Conservation (phyloP, 2,329 filamentous ascomycete species). For the Fusarium bactridioides region DNA sequence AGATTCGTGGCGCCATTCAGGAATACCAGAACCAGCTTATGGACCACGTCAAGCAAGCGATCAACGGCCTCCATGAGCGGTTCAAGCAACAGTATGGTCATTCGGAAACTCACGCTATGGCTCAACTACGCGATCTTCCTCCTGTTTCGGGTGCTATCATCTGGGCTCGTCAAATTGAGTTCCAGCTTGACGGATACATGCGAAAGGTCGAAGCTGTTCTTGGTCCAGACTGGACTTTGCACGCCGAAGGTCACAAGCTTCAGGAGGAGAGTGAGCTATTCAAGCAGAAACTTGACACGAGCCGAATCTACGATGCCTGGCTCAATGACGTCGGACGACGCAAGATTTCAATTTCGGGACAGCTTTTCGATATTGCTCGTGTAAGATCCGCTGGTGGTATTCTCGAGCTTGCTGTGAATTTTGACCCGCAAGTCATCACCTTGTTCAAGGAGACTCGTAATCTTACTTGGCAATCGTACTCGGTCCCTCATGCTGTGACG, state of each 20-base stretch:
- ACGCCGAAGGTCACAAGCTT: conserved; percentile 93
- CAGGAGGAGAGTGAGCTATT: conserved; percentile 92
- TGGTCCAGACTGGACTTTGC: conserved; percentile 91
- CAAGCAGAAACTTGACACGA: conserved; percentile 93
- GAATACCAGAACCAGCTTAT: conserved; percentile 99
- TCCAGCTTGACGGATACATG: conserved; percentile 96
- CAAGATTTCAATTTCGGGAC: conserved; percentile 89
- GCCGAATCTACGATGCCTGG: conserved; percentile 95
- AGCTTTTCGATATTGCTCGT: conserved; percentile 87
- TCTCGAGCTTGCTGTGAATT: conserved; percentile 91
- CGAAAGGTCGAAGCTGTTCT: conserved; percentile 98
- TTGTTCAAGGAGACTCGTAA: conserved; percentile 99
- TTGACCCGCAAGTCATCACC: conserved; percentile 95
- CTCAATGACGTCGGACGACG: conserved; percentile 86
- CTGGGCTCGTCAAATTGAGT: conserved; percentile 96
- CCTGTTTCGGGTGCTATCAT: conserved; percentile 97
- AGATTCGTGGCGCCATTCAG: conserved; percentile 96
- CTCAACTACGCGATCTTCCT: conserved; percentile 92
- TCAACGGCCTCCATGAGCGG: conserved; percentile 89
- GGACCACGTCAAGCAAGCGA: conserved; percentile 96
- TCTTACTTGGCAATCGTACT: conserved; percentile 91
- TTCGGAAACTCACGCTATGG: conserved; percentile 98
- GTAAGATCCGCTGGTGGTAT: conserved; percentile 91
- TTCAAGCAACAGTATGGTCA: conserved; percentile 99
- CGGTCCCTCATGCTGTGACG: conserved; percentile 91